Evolutionary conservation across 2,329 filamentous ascomycete species (phyloP).

Genomic region (Clathrospora elynae): DNA sequence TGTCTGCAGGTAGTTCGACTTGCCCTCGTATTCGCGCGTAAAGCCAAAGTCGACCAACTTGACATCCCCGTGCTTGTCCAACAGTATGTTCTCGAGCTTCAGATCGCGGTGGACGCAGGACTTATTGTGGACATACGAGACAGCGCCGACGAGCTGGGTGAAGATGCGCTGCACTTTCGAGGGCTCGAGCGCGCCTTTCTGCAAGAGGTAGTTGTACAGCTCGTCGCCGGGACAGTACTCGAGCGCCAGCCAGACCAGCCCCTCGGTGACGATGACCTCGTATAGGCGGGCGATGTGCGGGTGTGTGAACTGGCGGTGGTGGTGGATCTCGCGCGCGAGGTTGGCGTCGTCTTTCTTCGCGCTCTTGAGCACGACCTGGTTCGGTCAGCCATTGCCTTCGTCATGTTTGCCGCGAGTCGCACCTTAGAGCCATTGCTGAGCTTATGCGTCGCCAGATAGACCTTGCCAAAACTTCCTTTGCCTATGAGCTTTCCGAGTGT

Average conservation of each 20-base stretch:
- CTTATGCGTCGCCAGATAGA: constrained; percentile 94
- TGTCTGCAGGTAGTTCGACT: constrained; percentile 91
- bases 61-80: constrained; percentile 96
- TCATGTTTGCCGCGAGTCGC: constrained; percentile 25
- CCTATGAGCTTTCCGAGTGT: constrained; percentile 88
- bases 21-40: constrained; percentile 94
- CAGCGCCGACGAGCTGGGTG: constrained; percentile 90
- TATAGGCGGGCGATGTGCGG: constrained; percentile 96
- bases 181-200: constrained; percentile 80
- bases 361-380: constrained; percentile 96
- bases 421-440: constrained; percentile 99
- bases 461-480: constrained; percentile 97
- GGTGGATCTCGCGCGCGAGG: constrained; percentile 95
- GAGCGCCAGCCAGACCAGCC: constrained; percentile 90
- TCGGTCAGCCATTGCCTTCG: constrained; percentile 17
- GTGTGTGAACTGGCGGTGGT: constrained; percentile 96
- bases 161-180: constrained; percentile 95
- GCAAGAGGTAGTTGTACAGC: constrained; percentile 92
- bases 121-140: constrained; percentile 92
- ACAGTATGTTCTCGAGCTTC: constrained; percentile 93
- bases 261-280: constrained; percentile 97
- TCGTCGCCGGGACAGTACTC: constrained; percentile 98
- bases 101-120: constrained; percentile 96
- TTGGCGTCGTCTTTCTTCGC: constrained; percentile 96
- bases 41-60: constrained; percentile 99